Evolutionary conservation across 192 early-diverging fungal genomes (phyloP).

Genomic region (Helicostylum pulchrum): DNA sequence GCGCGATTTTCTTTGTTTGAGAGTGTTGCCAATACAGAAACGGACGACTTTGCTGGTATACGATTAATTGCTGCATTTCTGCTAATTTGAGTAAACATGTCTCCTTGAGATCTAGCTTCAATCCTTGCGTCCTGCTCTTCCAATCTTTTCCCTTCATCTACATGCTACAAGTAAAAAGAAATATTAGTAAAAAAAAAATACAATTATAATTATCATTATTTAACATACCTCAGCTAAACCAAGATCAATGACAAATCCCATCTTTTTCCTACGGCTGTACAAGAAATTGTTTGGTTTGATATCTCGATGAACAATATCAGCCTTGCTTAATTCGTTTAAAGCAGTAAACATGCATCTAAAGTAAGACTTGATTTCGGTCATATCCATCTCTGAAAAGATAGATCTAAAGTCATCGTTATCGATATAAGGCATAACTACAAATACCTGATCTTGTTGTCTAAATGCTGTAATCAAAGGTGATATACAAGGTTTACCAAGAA

Average conservation of each 20-base stretch:
- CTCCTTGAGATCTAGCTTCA: too few species aligned
- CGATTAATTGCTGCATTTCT: too few species aligned
- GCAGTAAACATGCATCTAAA: conserved; percentile 70
- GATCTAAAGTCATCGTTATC: conserved; percentile 78
- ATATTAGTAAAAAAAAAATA: background rate
- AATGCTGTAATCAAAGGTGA: conserved; percentile 76
- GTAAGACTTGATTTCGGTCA: conserved; percentile 75
- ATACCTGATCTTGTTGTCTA: conserved; percentile 78
- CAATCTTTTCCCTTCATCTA: too few species aligned
- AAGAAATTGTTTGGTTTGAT: conserved; percentile 95
- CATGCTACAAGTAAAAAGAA: background rate
- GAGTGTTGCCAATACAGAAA: background rate
- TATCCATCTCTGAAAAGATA: conserved; percentile 59
- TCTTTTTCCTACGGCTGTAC: conserved; percentile 62
- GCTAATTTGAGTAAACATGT: too few species aligned
- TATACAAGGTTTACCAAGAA: conserved; percentile 72
- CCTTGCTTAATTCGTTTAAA: conserved; percentile 64
- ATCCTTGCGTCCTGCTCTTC: too few species aligned
- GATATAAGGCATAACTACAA: conserved; percentile 82
- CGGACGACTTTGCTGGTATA: background rate
- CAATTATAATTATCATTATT: too few species aligned
- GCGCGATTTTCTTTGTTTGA: conserved; percentile 2
- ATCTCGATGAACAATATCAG: conserved; percentile 84
- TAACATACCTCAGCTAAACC: conserved; percentile 72
- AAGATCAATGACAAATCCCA: conserved; percentile 90